Evolutionary conservation across 768 basidiomycete species (phyloP).

Genomic region (Collybia nuda): DNA sequence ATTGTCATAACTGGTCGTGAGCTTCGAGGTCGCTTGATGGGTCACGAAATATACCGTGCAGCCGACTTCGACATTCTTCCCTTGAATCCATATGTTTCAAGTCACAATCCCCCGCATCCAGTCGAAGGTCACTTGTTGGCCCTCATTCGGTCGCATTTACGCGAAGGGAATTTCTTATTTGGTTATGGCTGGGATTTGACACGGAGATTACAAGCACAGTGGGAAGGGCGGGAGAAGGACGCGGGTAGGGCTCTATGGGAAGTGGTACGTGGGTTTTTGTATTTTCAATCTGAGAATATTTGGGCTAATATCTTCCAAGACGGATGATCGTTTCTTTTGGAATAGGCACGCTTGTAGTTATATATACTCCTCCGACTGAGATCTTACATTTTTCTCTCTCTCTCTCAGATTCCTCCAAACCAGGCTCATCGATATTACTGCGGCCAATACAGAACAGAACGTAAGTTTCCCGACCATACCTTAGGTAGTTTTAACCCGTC

Average conservation of each 20-base stretch:
- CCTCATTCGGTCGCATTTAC: conserved; percentile 83
- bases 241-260: conserved; percentile 69
- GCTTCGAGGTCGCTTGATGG: conserved; percentile 74
- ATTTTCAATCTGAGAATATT: not conserved
- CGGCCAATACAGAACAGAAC: conserved; percentile 55
- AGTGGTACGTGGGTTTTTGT: conserved; percentile 47
- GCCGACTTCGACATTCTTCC: conserved; percentile 92
- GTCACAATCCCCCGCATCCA: conserved; percentile 71
- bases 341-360: conserved; percentile 60
- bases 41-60: conserved; percentile 85
- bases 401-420: conserved; percentile 35
- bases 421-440: conserved; percentile 36
- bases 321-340: conserved; percentile 98
- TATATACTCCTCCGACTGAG: too few species aligned
- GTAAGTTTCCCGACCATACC: conserved; percentile 39
- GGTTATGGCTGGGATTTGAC: conserved; percentile 92
- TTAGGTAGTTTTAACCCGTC: conserved; percentile 6
- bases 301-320: conserved; percentile 38
- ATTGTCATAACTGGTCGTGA: conserved; percentile 85
- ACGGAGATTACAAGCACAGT: conserved; percentile 81
- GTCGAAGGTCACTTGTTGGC: conserved; percentile 87
- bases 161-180: conserved; percentile 81
- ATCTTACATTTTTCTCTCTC: too few species aligned
- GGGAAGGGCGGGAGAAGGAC: conserved; percentile 52
- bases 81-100: conserved; percentile 68